Evolutionary conservation across 139 green algal genomes (phyloP), one percentile per base, ranked within the genome.

Genomic region (Closterium sp.): DNA sequence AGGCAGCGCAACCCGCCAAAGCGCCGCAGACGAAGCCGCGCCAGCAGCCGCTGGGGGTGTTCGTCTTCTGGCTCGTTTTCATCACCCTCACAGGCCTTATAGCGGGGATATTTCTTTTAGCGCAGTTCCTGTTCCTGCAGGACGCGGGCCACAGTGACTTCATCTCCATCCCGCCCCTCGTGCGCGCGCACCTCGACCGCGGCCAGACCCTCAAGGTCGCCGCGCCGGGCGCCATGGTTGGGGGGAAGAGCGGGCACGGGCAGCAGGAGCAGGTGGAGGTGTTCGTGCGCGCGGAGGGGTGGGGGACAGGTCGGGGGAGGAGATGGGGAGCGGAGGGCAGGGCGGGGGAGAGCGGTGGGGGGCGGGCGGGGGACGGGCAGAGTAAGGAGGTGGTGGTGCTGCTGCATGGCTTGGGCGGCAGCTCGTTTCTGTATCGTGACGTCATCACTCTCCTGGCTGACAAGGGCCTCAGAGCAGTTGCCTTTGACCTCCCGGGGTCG

Each of bases 391-490:
- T 86, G 30, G 30, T 86, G 30, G 30, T 86, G 83, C 83, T 86
- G 83, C 83, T 86, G 83, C 83, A 86, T 86, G 83, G 83, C 19
- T 32, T 86, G 30, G 83, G 83, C n/a, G 30, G 83, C 83, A 86
- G 83, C 28, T 86, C 83, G 7, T 86, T 86, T 23, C 30, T 33
- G 30, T 86, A 34, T 23, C 83, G 83, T 33, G 30, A 86, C 83
- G 30, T 86, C 30, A 76, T 76, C 55, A 76, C 83, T 86, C 30
- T 33, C 30, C 83, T 33, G 3, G 83, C 83, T 86, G 83, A 34
- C 83, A 12, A 9, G 83, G 83, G 83, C 21, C 83, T 34, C 83
- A 86, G 83, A 33, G 83, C 83, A 32, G 21, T 86, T 23, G 83
- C 83, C 0, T 9, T 86, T 32, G 83, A 86, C 30, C 83, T 86